Percentiles rank a stretch among this genome's conserved stretches.
phyloP scores from a whole-genome alignment of 306 rosid species.

The barrel medic (Medicago truncatula) region DNA sequence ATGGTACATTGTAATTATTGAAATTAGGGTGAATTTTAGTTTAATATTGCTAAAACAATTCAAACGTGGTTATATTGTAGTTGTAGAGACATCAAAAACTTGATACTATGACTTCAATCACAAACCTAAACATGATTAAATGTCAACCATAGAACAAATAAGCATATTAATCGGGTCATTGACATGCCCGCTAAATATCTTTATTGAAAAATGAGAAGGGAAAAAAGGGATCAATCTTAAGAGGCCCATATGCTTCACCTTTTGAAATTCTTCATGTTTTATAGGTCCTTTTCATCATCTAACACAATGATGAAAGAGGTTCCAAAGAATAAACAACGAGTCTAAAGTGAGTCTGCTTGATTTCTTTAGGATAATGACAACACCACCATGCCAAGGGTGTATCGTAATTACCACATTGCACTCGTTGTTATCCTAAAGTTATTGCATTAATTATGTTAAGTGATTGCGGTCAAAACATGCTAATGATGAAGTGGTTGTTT shows the following conservation, averaged over 20 bases:
- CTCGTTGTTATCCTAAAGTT: conserved; percentile 41
- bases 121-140: not conserved
- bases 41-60: not conserved
- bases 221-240: conserved; percentile 22
- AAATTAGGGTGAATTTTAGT: no score
- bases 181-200: conserved; percentile 27
- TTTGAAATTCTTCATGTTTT: conserved; percentile 51
- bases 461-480: conserved; percentile 45
- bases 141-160: not conserved
- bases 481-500: conserved; percentile 39
- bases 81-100: not conserved
- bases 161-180: conserved; percentile 22
- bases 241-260: conserved; percentile 48
- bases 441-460: conserved; percentile 45
- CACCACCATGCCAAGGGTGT: conserved; percentile 50
- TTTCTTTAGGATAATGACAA: conserved; percentile 60
- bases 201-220: conserved; percentile 27
- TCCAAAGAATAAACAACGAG: conserved; percentile 48
- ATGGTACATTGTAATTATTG: no score
- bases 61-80: not conserved
- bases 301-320: conserved; percentile 64
- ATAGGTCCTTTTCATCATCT: conserved; percentile 51
- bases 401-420: conserved; percentile 36
- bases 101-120: not conserved
- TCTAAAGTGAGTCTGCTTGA: conserved; percentile 45